Conservation (phyloP, 73 alveolate species). For the Uronychia setigera region DNA sequence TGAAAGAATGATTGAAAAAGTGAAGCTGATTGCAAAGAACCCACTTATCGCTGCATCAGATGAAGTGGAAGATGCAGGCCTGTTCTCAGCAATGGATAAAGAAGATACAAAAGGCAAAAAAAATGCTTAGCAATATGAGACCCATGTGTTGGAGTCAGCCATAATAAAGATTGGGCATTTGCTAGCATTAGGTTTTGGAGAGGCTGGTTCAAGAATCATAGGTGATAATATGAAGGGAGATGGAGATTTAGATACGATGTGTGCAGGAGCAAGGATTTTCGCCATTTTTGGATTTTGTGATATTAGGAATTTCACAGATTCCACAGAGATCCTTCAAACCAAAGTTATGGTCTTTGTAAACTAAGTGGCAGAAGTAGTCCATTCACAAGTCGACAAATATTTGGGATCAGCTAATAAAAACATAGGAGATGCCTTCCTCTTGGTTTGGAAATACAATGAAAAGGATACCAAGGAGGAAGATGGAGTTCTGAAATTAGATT, state of each 20-base stretch:
- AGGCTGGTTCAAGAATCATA: constrained; percentile 37
- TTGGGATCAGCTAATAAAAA: constrained; percentile 92
- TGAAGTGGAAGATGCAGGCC: constrained; percentile 31
- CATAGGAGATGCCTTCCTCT: constrained; percentile 92
- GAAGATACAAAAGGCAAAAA: not conserved
- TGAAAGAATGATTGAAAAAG: constrained; percentile 73
- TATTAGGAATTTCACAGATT: constrained; percentile 86
- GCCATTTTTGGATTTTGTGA: constrained; percentile 94
- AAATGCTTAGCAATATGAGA: not conserved
- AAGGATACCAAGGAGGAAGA: constrained; percentile 36
- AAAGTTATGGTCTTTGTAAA: constrained; percentile 90
- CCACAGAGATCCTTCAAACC: constrained; percentile 77
- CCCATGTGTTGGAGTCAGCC: not conserved
- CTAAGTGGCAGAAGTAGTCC: constrained; percentile 89
- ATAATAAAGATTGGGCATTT: constrained; percentile 17
- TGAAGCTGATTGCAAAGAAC: constrained; percentile 63
- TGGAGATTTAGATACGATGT: not conserved
- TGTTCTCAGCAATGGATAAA: not conserved
- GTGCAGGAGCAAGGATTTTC: constrained; percentile 55
- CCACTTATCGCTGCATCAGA: constrained; percentile 71
- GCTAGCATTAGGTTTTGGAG: constrained; percentile 31
- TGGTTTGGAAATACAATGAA: constrained; percentile 88
- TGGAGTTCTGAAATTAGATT: constrained; percentile 35
- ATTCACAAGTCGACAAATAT: constrained; percentile 85
- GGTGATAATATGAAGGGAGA: constrained; percentile 1